Evolutionary conservation across 768 basidiomycete genomes (phyloP).

Genomic region (Russula foetens): DNA sequence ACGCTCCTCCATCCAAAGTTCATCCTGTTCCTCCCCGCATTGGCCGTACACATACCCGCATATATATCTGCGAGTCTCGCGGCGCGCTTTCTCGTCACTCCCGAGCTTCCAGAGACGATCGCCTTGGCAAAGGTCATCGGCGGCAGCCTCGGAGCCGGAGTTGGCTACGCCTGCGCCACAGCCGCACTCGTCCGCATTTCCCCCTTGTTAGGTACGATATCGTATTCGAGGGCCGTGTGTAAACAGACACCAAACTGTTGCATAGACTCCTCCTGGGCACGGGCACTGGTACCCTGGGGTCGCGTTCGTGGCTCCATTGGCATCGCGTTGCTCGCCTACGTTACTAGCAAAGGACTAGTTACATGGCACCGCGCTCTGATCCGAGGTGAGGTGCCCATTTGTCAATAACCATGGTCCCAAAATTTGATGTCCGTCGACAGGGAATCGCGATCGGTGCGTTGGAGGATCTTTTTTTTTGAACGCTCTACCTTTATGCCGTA

Average conservation of each 20-base stretch:
- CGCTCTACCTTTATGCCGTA: not conserved
- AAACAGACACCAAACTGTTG: not conserved
- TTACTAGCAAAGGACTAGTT: slow-evolving; percentile 30
- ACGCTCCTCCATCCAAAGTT: not conserved
- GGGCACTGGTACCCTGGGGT: not conserved
- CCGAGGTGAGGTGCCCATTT: slow-evolving; percentile 24
- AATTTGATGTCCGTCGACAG: slow-evolving; percentile 15
- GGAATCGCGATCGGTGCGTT: slow-evolving; percentile 26
- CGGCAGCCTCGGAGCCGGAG: slow-evolving; percentile 32
- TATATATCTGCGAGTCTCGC: slow-evolving; percentile 75
- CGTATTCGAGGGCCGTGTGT: not conserved
- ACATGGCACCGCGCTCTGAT: slow-evolving; percentile 41
- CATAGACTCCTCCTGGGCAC: not conserved
- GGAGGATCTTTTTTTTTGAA: not conserved
- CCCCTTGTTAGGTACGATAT: not conserved
- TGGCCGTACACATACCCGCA: slow-evolving; percentile 75
- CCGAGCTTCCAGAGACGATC: slow-evolving; percentile 69
- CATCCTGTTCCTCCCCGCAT: slow-evolving; percentile 79
- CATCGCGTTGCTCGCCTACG: slow-evolving; percentile 16
- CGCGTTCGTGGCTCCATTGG: slow-evolving; percentile 15
- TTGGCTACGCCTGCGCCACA: slow-evolving; percentile 1
- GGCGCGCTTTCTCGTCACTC: slow-evolving; percentile 65
- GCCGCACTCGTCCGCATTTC: not conserved
- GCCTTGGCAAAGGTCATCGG: slow-evolving; percentile 95
- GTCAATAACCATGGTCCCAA: not conserved